A percentile compares a stretch with the other conserved stretches of the same genome.
phyloP scores from a whole-genome alignment of 441 rosid genomes.

The Capsella rubella region DNA sequence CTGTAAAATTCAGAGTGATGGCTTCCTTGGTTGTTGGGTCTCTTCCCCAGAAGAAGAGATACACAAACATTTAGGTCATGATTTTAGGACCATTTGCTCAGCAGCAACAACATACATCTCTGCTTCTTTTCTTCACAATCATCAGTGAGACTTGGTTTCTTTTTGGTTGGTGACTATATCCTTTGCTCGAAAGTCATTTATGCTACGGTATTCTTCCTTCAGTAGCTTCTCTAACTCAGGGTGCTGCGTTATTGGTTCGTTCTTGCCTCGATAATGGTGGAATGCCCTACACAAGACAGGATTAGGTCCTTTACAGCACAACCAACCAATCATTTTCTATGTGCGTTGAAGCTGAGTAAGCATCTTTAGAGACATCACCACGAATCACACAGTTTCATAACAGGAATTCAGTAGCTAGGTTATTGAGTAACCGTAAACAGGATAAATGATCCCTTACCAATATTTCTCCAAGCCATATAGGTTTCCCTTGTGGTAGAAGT shows the following conservation, averaged over 20 bases:
- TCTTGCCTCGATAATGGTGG: slow-evolving; percentile 78
- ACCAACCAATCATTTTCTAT: background rate
- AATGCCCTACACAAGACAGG: slow-evolving; percentile 71
- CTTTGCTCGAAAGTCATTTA: slow-evolving; percentile 79
- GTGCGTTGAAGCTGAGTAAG: background rate
- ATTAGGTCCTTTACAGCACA: slow-evolving; percentile 6
- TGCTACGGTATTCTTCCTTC: slow-evolving; percentile 65
- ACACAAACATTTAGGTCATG: slow-evolving; percentile 39
- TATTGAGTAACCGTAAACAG: background rate
- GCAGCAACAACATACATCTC: slow-evolving; percentile 20
- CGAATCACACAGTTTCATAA: slow-evolving; percentile 15
- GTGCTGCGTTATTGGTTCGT: slow-evolving; percentile 67
- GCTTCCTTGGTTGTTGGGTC: slow-evolving; percentile 34
- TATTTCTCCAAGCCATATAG: slow-evolving; percentile 96
- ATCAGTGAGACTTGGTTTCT: slow-evolving; percentile 45
- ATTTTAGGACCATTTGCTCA: slow-evolving; percentile 33
- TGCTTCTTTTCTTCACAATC: slow-evolving; percentile 29
- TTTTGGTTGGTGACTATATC: slow-evolving; percentile 46
- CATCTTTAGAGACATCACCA: background rate
- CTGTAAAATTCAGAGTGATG: slow-evolving; percentile 36
- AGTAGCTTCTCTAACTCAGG: slow-evolving; percentile 84
- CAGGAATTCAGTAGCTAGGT: background rate
- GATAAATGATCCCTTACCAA: slow-evolving; percentile 58
- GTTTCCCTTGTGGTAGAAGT: slow-evolving; percentile 80
- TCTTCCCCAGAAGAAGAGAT: slow-evolving; percentile 30